Evolutionary conservation across 345 rosid species (phyloP), one percentile per base, ranked within the genome.

Genomic region (Salix dunnii): DNA sequence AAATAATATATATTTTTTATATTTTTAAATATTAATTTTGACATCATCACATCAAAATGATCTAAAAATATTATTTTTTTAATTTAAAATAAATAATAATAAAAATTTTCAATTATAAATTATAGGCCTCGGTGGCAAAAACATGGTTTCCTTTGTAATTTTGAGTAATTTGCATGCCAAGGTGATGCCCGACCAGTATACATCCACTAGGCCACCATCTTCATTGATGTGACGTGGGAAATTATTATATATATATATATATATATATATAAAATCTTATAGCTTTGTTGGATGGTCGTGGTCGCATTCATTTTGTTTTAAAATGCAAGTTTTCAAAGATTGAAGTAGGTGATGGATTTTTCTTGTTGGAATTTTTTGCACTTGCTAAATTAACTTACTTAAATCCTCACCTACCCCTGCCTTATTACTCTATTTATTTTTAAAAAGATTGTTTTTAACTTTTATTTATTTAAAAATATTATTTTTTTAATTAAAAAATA

Each of bases 171-270:
- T 60, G 25, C 33, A 7, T 38, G 36, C 17, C 27, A n/a, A 23
- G 12, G 2, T 23, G 23, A 20, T 35, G 48, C 18, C 9, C 23
- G 14, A 1, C 49, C 48, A 35, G 48, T 4, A 72, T 3, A 6
- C 69, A 66, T 20, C 48, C 17, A 73, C 31, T 23, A 17, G 23
- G 35, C 53, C 68, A 73, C 76, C 75, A 35, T 60, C 76, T 38
- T 33, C 13, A 14, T 17, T 40, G 53, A 61, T 3, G 43, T 58
- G 53, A 60, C 35, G 8, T 23, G 3, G 23, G n/a, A 35, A 60
- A 33, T 35, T 1, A 25, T 13, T 64, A 62, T n/a, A n/a, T n/a
- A n/a, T 27, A 18, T 43, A 43, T 43, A 3, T 1, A 2, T 28
- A 33, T 33, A 33, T 33, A 33, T 33, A 33, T 33, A 40, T 1